Percentiles rank a stretch among this genome's conserved stretches.
Conservation (phyloP, 345 rosid genomes). For the Rhodomyrtus tomentosa region DNA sequence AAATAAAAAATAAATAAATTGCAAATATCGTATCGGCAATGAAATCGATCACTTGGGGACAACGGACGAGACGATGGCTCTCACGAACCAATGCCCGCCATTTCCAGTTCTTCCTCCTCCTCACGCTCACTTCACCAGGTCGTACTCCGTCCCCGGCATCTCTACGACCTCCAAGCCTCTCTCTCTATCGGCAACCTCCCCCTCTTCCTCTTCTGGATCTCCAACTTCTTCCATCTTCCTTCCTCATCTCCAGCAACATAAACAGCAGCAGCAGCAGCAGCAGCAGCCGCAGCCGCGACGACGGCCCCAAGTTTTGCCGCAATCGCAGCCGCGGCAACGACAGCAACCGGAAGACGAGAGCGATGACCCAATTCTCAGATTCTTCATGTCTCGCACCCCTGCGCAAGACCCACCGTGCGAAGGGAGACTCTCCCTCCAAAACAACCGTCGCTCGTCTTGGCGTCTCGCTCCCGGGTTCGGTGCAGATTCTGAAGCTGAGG, state of each 20-base stretch:
- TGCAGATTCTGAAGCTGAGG: conserved; percentile 7
- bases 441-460: conserved; percentile 66
- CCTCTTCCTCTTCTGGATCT: conserved; percentile 7
- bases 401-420: conserved; percentile 36
- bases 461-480: conserved; percentile 30
- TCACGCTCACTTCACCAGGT: background rate
- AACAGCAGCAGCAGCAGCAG: background rate
- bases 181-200: conserved; percentile 22
- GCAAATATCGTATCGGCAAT: too few species aligned
- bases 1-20: too few species aligned
- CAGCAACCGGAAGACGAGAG: conserved; percentile 9
- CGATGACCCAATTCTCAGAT: conserved; percentile 46
- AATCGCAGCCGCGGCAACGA: background rate
- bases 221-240: conserved; percentile 33
- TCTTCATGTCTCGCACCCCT: conserved; percentile 49
- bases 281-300: background rate
- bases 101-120: background rate
- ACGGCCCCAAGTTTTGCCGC: background rate
- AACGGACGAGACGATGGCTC: background rate
- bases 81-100: background rate
- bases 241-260: conserved; percentile 31
- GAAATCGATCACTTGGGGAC: too few species aligned
- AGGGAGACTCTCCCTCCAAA: conserved; percentile 42
- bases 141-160: background rate
- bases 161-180: conserved; percentile 6